phyloP scores from a whole-genome alignment of 2,329 filamentous ascomycete genomes.

The Microcera coccophila region DNA sequence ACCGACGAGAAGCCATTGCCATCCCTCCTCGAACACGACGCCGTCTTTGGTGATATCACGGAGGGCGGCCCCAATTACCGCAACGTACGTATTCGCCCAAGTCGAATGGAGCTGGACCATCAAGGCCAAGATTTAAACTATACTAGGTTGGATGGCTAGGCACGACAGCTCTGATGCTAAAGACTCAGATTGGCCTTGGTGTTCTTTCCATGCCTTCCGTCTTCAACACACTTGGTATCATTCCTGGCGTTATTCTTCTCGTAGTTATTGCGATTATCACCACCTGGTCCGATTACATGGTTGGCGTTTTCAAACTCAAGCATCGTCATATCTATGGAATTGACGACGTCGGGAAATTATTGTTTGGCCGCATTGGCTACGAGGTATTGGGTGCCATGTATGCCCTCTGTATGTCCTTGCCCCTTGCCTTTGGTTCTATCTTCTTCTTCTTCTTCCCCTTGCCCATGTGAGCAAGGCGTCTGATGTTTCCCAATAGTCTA shows the following conservation, averaged over 20 bases:
- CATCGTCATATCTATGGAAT: conserved; percentile 50
- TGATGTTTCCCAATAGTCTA: too few species aligned
- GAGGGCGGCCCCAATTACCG: conserved; percentile 29
- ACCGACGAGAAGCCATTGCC: too few species aligned
- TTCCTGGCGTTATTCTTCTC: conserved; percentile 46
- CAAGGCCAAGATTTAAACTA: too few species aligned
- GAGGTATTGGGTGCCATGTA: too few species aligned
- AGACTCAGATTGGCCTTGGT: conserved; percentile 42
- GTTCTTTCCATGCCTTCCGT: conserved; percentile 48
- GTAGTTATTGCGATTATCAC: conserved; percentile 39
- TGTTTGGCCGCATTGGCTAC: conserved; percentile 44
- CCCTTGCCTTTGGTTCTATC: too few species aligned
- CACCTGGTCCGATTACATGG: conserved; percentile 46
- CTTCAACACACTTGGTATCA: conserved; percentile 44
- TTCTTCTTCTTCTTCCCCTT: too few species aligned
- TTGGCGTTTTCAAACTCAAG: conserved; percentile 48
- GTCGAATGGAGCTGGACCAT: too few species aligned
- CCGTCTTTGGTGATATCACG: conserved; percentile 24
- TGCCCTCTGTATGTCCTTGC: too few species aligned
- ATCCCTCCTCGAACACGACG: conserved; percentile 14
- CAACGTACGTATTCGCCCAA: too few species aligned
- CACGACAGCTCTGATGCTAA: conserved; percentile 43
- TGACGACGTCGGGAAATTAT: conserved; percentile 46
- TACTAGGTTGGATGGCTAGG: conserved; percentile 40
- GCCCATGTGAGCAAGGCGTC: too few species aligned